Evolutionary conservation across 2,329 filamentous ascomycete species (phyloP), one percentile per base, ranked within the genome.

Genomic region (Claviceps quebecensis): DNA sequence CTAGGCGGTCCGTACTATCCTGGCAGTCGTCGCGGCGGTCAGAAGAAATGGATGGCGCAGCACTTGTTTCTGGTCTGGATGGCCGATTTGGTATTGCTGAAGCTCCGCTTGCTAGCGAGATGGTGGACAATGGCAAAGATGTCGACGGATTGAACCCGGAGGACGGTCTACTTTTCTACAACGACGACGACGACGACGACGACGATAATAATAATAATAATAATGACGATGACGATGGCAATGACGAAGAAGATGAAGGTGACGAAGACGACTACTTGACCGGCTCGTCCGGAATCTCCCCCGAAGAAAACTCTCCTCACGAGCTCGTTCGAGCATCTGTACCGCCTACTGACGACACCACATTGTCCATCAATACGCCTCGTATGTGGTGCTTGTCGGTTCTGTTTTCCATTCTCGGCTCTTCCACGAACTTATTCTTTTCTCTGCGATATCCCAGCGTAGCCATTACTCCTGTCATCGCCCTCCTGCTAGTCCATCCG

Each of bases 371-470:
- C 62, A 88, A 87, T 66, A 91, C 87, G 5, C 87, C 87, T 39
- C 86, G 87, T 50, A 93, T 93, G 87, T 93, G 87, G 87, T 74
- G 74, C 36, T 67, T 93, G 17, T 88, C 86, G n/a, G 75, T 87
- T 38, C 63, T 93, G 9, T 93, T 93, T 65, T 83, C 87, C 8
- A 74, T 93, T 39, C 76, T 89, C 40, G 87, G 87, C 55, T 91
- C 87, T 46, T 86, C 85, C 2, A 88, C 86, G 38, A 93, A 93
- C 65, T 71, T 94, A 41, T 93, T 94, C 70, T 95, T 94, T 72
- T 90, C 87, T 38, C 72, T 94, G 63, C 78, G 88, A 77, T 94
- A 93, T 73, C 88, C 88, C 29, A 93, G 87, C 65, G 87, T 94
- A 65, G 85, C 86, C 54, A 91, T 94, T 61, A 91, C 87, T 22